Evolutionary conservation across 139 green algal genomes (phyloP), one percentile per base, ranked within the genome.

Genomic region (Raphidocelis subcapitata): DNA sequence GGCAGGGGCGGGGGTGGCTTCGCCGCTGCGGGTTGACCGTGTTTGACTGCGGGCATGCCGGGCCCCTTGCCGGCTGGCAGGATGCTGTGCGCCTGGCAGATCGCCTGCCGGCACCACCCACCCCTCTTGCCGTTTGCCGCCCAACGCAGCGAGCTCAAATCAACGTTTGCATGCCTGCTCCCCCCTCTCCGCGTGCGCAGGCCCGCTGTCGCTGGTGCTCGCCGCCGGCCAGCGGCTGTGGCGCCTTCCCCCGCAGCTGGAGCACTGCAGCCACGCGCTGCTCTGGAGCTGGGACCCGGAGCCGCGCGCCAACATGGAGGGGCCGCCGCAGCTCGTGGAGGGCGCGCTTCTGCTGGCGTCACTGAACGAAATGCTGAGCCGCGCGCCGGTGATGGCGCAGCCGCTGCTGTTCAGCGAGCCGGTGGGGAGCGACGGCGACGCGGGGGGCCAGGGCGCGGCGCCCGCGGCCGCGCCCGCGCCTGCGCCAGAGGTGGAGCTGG

Each of bases 371-470:
- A 59, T 91, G 69, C 84, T 96, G 16, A 69, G 64, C 0, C 64
- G 75, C 29, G 92, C 87, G 2, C 86, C 91, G 1, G 72, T 96
- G 44, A 68, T 97, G 75, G 83, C 94, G 61, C 92, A 95, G 81
- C 87, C 91, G 3, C 35, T 77, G 47, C 60, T 77, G 33, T 20
- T 55, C 47, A 52, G 44, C 8, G 23, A 64, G 31, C 70, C 68
- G 61, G 23, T 65, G 49, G 47, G 8, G 55, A n/a, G 8, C 55
- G 26, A 62, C 55, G 26, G n/a, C n/a, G 10, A 12, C 24, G 55
- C 24, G 5, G 55, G 55, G 10, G 14, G 55, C 5, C 26, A 28
- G 55, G 24, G n/a, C n/a, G 55, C n/a, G 10, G 55, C 26, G 55
- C 10, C 55, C 24, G 55, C 26, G 55, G 55, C 26, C 10, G 26